These are phyloP conservation scores for Miscanthus lutarioriparius DNA, from an alignment of 176 grass and related monocot genomes.

Conservation along the genomic window DNA sequence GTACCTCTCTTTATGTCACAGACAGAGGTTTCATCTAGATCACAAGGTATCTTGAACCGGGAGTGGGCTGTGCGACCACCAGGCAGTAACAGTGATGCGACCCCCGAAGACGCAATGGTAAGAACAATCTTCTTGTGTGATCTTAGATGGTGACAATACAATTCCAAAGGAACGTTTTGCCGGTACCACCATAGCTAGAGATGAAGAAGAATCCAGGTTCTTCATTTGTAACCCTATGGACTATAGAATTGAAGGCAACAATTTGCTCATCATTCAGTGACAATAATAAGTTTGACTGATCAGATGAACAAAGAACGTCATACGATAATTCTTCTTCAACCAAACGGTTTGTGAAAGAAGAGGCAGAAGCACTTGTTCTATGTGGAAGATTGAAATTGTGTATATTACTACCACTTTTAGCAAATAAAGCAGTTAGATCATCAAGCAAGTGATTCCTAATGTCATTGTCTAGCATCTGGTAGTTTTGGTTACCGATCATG, in stretches of 20 bases:
- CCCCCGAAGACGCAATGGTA: background rate
- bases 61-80: conserved; percentile 3
- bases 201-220: conserved; percentile 7
- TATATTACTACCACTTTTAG: no score
- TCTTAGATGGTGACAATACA: background rate
- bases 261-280: no score
- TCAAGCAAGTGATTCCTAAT: background rate
- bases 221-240: background rate
- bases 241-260: background rate
- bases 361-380: no score
- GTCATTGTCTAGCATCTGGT: background rate
- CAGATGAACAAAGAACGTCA: no score
- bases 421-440: background rate
- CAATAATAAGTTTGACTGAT: no score
- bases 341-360: no score
- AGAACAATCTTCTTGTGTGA: background rate
- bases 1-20: background rate
- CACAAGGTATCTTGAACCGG: conserved; percentile 28
- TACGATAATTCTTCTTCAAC: no score
- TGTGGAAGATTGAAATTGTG: no score
- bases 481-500: background rate
- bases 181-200: background rate
- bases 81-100: background rate
- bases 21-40: background rate
- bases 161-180: background rate